Percentiles rank a stretch among this genome's conserved stretches.
Evolutionary conservation across 2,329 filamentous ascomycete genomes (phyloP).

Genomic region (Annulohypoxylon truncatum): DNA sequence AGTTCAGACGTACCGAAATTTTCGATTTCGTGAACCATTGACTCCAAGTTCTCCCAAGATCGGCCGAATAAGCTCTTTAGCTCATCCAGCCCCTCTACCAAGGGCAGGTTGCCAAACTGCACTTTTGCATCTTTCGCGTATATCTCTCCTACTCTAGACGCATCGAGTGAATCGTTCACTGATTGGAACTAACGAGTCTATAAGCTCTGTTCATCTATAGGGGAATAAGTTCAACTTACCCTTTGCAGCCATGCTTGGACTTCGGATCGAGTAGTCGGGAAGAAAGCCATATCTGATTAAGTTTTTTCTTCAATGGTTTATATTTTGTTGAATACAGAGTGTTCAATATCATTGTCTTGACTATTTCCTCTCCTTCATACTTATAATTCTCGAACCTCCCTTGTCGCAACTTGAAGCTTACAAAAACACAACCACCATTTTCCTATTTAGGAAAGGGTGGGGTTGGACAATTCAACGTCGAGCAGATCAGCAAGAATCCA

Average conservation of each 20-base stretch:
- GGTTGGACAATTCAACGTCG: neutral
- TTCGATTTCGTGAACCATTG: constrained; percentile 41
- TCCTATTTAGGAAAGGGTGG: constrained; percentile 37
- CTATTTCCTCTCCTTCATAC: constrained; percentile 1
- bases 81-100: constrained; percentile 37
- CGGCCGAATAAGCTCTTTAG: constrained; percentile 27
- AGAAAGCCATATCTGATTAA: constrained; percentile 38
- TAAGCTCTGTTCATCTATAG: neutral
- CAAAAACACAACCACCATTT: constrained; percentile 36
- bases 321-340: neutral
- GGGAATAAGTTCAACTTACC: constrained; percentile 15
- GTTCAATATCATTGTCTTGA: neutral
- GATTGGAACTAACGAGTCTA: constrained; percentile 32
- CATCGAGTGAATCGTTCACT: constrained; percentile 38
- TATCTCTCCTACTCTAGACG: constrained; percentile 27
- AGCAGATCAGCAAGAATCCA: neutral
- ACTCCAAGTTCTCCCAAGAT: constrained; percentile 35
- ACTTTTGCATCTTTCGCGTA: constrained; percentile 37
- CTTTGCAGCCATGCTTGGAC: constrained; percentile 36
- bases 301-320: neutral
- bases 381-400: constrained; percentile 19
- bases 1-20: constrained; percentile 31
- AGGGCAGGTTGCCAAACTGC: constrained; percentile 41
- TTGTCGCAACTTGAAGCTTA: constrained; percentile 25
- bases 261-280: constrained; percentile 38